Base-by-base conservation (phyloP, 352 stramenopile species). In the Phytophthora chlamydospora region DNA sequence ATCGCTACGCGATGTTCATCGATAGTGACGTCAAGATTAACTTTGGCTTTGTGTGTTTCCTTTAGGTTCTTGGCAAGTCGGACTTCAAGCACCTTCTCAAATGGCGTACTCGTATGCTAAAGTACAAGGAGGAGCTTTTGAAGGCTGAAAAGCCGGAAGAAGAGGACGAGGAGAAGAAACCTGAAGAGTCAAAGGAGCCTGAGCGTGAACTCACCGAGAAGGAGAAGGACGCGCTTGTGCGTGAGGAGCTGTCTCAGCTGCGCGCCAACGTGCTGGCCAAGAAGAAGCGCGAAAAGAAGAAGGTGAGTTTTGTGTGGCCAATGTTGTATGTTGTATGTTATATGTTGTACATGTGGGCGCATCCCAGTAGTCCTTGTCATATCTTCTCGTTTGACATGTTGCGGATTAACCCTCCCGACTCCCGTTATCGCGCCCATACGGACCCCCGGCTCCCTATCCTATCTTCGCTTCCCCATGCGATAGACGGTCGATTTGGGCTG, bases 51-150 rank as follows among this genome's bases (percentile, higher is more conserved):
- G 33, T 44, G 14, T 49, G 44, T 62, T 65, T 0, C 21, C 0
- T 46, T 24, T 69, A 96, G 87, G 87, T 99, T 8, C 83, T 99
- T 12, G 98, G 98, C 45, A 99, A 99, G 50, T 71, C 76, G 6
- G 98, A 99, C 60, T 99, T 99, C 56, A 99, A 98, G 73, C 77
- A 76, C 21, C 64, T 99, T 17, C 73, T 99, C 10, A 98, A 96
- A 50, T 99, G 98, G 98, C 88, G 98, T 16, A 76, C 96, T 6
- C 96, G 97, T 33, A 98, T 99, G 85, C 65, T 78, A 6, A 87
- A 88, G 55, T 94, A 93, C 76, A 93, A 92, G 50, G 76, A 90
- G 2, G 85, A 94, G 41, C 75, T 96, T 6, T 41, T 94, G 2
- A 93, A 92, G 68, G 80, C 78, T 2, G 56, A 86, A 1, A 74